Percentiles rank a stretch among this genome's conserved stretches.
phyloP scores from a whole-genome alignment of 2,329 filamentous ascomycete genomes.

The Diaporthe longicolla region DNA sequence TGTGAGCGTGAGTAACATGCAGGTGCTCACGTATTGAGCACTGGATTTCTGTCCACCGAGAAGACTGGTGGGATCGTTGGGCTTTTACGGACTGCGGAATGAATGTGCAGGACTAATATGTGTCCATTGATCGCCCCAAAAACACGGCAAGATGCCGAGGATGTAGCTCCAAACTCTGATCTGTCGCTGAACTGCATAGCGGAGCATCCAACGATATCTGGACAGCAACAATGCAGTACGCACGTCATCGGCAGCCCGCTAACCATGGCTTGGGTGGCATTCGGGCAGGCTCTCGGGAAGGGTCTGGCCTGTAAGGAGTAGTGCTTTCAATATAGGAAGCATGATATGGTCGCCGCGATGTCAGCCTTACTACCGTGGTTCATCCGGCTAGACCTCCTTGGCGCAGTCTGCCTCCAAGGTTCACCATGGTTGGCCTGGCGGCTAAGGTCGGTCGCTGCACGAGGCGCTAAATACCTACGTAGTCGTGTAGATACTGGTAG shows the following conservation, averaged over 20 bases:
- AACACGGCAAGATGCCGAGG: slow-evolving; percentile 3
- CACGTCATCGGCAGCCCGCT: slow-evolving; percentile 1
- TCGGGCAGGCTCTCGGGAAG: neutral
- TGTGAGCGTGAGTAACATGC: neutral
- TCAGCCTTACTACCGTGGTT: slow-evolving; percentile 5
- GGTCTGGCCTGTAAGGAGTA: neutral
- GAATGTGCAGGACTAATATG: neutral
- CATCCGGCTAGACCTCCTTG: slow-evolving; percentile 8
- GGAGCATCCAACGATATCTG: neutral
- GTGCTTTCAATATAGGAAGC: neutral
- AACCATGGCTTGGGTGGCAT: slow-evolving; percentile 11
- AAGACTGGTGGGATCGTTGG: neutral
- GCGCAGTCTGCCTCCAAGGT: slow-evolving; percentile 11
- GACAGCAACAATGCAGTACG: neutral
- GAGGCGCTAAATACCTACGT: neutral
- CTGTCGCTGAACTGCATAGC: neutral
- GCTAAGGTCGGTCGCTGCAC: slow-evolving; percentile 5
- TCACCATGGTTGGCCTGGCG: slow-evolving; percentile 1
- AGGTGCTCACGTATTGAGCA: neutral
- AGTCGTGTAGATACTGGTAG: neutral
- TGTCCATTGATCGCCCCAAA: no score
- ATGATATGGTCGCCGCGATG: neutral
- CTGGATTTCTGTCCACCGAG: no score
- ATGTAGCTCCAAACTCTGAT: slow-evolving; percentile 13
- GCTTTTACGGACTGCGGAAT: neutral